Percentiles rank a stretch among this genome's conserved stretches.
These are phyloP conservation scores for Verticillium dahliae DNA, from an alignment of 2,329 filamentous ascomycete species.

Conservation along the genomic window DNA sequence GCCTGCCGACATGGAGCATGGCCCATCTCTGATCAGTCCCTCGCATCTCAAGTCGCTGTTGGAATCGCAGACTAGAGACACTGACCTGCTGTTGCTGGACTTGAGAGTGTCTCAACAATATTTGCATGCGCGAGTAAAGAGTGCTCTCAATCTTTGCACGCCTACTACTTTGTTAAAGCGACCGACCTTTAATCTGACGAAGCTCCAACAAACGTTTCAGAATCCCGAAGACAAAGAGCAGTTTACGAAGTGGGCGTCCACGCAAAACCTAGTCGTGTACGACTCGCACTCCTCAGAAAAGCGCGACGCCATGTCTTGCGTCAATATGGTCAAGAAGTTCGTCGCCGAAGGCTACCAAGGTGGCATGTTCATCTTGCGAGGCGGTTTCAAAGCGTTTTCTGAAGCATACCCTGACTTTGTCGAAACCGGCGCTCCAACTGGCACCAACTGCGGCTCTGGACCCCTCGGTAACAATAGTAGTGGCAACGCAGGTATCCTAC, in stretches of 20 bases:
- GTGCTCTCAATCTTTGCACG: constrained; percentile 89
- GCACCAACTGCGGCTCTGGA: constrained; percentile 17
- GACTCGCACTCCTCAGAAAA: constrained; percentile 70
- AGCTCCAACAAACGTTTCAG: constrained; percentile 81
- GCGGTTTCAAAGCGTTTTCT: constrained; percentile 74
- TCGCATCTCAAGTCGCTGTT: constrained; percentile 51
- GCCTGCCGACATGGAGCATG: constrained; percentile 40
- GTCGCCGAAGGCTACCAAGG: constrained; percentile 75
- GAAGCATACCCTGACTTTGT: constrained; percentile 58
- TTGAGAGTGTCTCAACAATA: constrained; percentile 83
- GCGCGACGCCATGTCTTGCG: constrained; percentile 72
- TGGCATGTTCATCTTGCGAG: constrained; percentile 66
- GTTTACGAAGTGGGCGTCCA: constrained; percentile 71
- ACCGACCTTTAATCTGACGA: constrained; percentile 82
- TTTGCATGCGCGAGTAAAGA: constrained; percentile 63
- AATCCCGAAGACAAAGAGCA: constrained; percentile 59
- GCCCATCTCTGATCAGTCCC: constrained; percentile 45
- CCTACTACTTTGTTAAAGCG: constrained; percentile 90
- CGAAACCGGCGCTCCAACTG: constrained; percentile 38
- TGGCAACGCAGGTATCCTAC: constrained; percentile 44
- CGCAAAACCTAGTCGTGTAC: constrained; percentile 78
- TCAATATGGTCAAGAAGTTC: constrained; percentile 93
- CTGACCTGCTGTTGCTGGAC: constrained; percentile 66
- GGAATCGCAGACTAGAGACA: constrained; percentile 25
- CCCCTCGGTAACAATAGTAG: constrained; percentile 6